Base-by-base conservation (phyloP, 768 basidiomycete genomes). In the Calvatia gigantea region DNA sequence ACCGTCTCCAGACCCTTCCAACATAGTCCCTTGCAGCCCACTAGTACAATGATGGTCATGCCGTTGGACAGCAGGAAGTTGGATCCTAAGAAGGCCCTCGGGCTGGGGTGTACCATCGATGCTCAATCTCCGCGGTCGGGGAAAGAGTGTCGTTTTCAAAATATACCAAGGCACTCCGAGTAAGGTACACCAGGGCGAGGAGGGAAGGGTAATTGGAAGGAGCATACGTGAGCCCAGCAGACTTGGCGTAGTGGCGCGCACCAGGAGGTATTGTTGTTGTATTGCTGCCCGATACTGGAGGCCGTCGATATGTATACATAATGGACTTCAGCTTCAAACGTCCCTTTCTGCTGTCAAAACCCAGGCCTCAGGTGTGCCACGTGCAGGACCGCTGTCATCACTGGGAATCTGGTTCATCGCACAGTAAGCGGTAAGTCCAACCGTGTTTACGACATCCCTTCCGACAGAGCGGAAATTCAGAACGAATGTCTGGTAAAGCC, bases 41-140 rank as follows among this genome's bases (percentile, higher is more conserved):
- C 47, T 33, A 49, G 7, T 21, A 35, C 47, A 21, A 49, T 49
- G 31, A 35, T 27, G 37, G 47, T 49, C 11, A 49, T 35, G n/a
- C n/a, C 37, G 47, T 23, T 49, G 29, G 17, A 49, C 19, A 21
- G 21, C 15, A 14, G 47, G 32, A 15, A 49, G 31, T 17, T 35
- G 12, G 15, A 49, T 35, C 37, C 17, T 19, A 35, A 33, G 37
- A 27, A 49, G 47, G 17, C 19, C 32, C 32, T n/a, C 12, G 11
- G 47, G 37, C 47, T 49, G 47, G 19, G 32, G 32, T 9, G 29
- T 33, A 15, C 47, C 47, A 35, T 49, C 47, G 32, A 49, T 49
- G 12, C 47, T 33, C 47, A 49, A 33, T 19, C 47, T 49, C 37
- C 21, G 47, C 5, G 37, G 32, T 2, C 47, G 47, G 3, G 47